Evolutionary conservation across 768 basidiomycete genomes (phyloP).

Genomic region (Lentinula sp.): DNA sequence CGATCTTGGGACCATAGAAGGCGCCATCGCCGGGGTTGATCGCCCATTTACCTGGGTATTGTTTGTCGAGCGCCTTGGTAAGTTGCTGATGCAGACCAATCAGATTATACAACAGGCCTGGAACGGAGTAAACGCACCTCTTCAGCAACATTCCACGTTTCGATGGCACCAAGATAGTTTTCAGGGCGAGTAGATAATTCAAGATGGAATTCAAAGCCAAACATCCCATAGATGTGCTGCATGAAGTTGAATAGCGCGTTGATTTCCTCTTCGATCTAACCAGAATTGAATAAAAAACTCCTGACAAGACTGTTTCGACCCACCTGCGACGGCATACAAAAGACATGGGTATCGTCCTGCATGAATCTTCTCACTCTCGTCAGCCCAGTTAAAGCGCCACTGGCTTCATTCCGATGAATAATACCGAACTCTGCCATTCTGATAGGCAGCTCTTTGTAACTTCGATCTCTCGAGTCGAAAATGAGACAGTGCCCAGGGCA

Average conservation of each 20-base stretch:
- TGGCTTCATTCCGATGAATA: conserved; percentile 94
- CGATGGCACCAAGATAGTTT: conserved; percentile 83
- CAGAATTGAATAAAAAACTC: not conserved
- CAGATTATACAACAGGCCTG: not conserved
- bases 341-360: conserved; percentile 98
- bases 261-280: conserved; percentile 83
- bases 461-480: conserved; percentile 90
- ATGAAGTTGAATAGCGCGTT: conserved; percentile 89
- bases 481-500: conserved; percentile 96
- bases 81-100: conserved; percentile 55
- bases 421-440: conserved; percentile 99
- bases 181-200: conserved; percentile 96
- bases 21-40: conserved; percentile 96
- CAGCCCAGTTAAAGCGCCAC: conserved; percentile 87
- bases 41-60: conserved; percentile 86
- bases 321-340: conserved; percentile 92
- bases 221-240: conserved; percentile 86
- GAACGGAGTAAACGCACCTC: conserved; percentile 36
- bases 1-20: conserved; percentile 99
- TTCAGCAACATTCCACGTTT: conserved; percentile 90
- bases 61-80: conserved; percentile 73
- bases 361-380: conserved; percentile 93
- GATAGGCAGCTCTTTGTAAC: conserved; percentile 92
- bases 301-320: conserved; percentile 5
- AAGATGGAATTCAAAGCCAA: conserved; percentile 92